Evolutionary conservation across 345 rosid species (phyloP).

Genomic region (Noccaea caerulescens): DNA sequence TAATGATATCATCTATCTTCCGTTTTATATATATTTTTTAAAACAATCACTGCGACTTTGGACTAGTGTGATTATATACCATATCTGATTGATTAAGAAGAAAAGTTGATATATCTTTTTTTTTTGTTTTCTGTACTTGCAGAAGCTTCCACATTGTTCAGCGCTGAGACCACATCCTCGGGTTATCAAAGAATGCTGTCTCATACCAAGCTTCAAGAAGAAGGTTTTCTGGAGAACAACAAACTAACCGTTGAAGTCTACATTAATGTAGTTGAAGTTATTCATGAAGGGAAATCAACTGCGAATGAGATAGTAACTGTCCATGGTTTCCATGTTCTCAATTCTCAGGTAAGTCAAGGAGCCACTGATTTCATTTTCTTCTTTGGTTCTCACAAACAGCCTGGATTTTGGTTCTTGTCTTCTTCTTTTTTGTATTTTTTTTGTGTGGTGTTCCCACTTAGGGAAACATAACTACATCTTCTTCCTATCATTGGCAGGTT

Average conservation of each 20-base stretch:
- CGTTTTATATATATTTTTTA: too few species aligned
- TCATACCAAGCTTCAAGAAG: slow-evolving; percentile 20
- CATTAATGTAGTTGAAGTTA: slow-evolving; percentile 6
- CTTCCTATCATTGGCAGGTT: slow-evolving; percentile 7
- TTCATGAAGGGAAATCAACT: slow-evolving; percentile 17
- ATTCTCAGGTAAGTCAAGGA: slow-evolving; percentile 26
- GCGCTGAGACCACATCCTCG: slow-evolving; percentile 12
- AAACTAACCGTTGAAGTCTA: slow-evolving; percentile 23
- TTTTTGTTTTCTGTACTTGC: not conserved
- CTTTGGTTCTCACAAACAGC: not conserved
- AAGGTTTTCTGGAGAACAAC: slow-evolving; percentile 15
- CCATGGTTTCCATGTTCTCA: slow-evolving; percentile 25
- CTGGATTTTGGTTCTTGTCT: not conserved
- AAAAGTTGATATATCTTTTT: not conserved
- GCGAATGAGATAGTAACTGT: slow-evolving; percentile 1
- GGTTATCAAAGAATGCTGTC: slow-evolving; percentile 13
- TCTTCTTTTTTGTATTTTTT: not conserved
- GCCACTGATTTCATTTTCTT: not conserved
- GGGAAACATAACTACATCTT: not conserved
- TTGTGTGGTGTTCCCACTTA: not conserved
- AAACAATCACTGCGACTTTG: too few species aligned
- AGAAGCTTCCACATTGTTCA: slow-evolving; percentile 2
- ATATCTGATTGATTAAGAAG: not conserved
- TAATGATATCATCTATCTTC: slow-evolving; percentile 9
- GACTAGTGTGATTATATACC: not conserved